Base-by-base conservation (phyloP, 1,139 yeast species). In the Suhomyces coccinellae region DNA sequence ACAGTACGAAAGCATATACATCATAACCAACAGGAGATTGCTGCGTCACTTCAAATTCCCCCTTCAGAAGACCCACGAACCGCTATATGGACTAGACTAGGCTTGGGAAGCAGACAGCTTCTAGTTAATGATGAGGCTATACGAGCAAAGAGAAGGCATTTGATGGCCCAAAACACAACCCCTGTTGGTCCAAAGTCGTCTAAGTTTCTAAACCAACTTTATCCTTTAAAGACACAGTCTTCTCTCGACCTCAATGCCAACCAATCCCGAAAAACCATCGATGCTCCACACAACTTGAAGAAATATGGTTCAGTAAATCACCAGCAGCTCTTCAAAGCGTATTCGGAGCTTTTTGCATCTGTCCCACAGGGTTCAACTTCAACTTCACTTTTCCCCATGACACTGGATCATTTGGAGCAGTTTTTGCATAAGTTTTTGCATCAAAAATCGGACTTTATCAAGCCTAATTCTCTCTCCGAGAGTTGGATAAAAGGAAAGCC, bases 381-480 rank as follows among this genome's bases (percentile, higher is more conserved):
- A 9, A 28, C 15, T 28, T 2, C 17, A n/a, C 16, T 5, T 6
- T 16, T 27, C 20, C 26, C 24, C 11, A 42, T 42, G 38, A 33
- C 14, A 14, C 71, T 75, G 8, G 65, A 61, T 16, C 75, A 76
- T 51, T 59, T 77, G 30, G 73, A 75, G 47, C 63, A 61, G 9
- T 62, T 79, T 30, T 47, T 78, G 17, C 46, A 54, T 3, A 53
- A 53, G 30, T 64, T 73, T 43, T 51, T 68, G 6, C 43, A 42
- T 41, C 40, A 47, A 5, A 52, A 50, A 28, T 47, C 66, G 13
- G 53, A 56, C 40, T 63, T 63, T 41, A 46, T 56, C 30, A 55
- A 51, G 40, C 66, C 69, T 12, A 61, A 55, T 27, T 36, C 41
- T 8, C 52, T 64, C 3, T 56, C 64, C 1, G 41, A 46, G 4